Conservation (phyloP, 768 basidiomycete genomes). For the Hirschioporus abietinus region DNA sequence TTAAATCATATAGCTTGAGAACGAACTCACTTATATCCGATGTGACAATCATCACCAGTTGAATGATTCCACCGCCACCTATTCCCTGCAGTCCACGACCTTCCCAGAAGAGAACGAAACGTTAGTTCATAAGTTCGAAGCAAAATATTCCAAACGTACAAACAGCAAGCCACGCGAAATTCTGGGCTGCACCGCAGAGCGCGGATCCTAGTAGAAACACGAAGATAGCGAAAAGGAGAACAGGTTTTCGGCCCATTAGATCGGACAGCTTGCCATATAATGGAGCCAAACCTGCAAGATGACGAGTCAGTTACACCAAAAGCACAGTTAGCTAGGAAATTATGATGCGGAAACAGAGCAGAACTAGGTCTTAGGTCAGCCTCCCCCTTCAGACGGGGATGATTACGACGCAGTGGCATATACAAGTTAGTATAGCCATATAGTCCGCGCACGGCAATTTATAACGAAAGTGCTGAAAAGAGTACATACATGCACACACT, state of each 20-base stretch:
- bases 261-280: slow-evolving; percentile 28
- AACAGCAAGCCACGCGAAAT: slow-evolving; percentile 32
- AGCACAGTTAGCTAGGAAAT: too few species aligned
- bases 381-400: too few species aligned
- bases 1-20: neutral
- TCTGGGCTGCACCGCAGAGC: slow-evolving; percentile 39
- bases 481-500: slow-evolving; percentile 2
- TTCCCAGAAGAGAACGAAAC: slow-evolving; percentile 16
- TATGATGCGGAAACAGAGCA: too few species aligned
- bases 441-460: too few species aligned
- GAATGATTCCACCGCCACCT: slow-evolving; percentile 35
- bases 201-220: slow-evolving; percentile 36
- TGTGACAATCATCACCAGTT: slow-evolving; percentile 32
- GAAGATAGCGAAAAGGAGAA: slow-evolving; percentile 31
- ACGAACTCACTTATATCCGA: slow-evolving; percentile 28
- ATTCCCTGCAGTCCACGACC: slow-evolving; percentile 38
- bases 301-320: too few species aligned
- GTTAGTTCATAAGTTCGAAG: neutral
- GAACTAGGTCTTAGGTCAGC: too few species aligned
- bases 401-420: too few species aligned
- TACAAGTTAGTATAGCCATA: too few species aligned
- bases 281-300: slow-evolving; percentile 15
- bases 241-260: slow-evolving; percentile 30
- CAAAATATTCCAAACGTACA: neutral
- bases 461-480: neutral